A percentile compares a stretch with the other conserved stretches of the same genome.
These are phyloP conservation scores for Elaeis guineensis DNA, from an alignment of 176 grass and related monocot species.

Conservation along the genomic window DNA sequence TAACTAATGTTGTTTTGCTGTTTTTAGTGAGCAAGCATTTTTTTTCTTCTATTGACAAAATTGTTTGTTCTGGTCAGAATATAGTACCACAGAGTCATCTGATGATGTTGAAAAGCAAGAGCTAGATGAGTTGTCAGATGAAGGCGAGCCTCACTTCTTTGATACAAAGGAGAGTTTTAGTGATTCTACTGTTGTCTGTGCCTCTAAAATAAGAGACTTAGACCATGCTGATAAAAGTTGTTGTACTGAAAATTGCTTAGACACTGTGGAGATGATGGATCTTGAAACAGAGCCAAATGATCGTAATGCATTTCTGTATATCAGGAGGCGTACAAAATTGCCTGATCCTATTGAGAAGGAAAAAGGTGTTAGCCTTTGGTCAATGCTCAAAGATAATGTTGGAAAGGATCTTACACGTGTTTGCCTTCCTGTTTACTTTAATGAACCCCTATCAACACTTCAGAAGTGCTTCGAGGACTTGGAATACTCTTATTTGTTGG, in stretches of 20 bases:
- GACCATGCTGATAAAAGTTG: constrained; percentile 2
- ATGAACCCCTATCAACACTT: constrained; percentile 52
- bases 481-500: constrained; percentile 50
- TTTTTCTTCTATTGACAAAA: constrained; percentile 7
- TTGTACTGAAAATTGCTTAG: background rate
- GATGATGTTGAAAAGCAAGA: constrained; percentile 85
- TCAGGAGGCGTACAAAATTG: constrained; percentile 23
- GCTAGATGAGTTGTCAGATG: constrained; percentile 51
- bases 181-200: constrained; percentile 29
- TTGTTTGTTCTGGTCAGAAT: constrained; percentile 50
- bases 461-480: constrained; percentile 63
- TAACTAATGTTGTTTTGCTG: too few species aligned
- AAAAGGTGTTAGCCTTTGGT: constrained; percentile 43
- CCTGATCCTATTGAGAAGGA: constrained; percentile 38
- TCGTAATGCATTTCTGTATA: background rate
- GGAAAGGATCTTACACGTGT: constrained; percentile 50
- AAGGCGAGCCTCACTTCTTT: constrained; percentile 69
- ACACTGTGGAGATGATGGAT: constrained; percentile 5
- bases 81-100: constrained; percentile 84
- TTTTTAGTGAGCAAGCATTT: background rate
- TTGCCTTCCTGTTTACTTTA: constrained; percentile 54
- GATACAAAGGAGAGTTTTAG: constrained; percentile 82
- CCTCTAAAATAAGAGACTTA: constrained; percentile 27
- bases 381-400: constrained; percentile 56
- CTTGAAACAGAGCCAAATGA: background rate